phyloP scores from a whole-genome alignment of 345 rosid genomes.

The Geranium rotundifolium region DNA sequence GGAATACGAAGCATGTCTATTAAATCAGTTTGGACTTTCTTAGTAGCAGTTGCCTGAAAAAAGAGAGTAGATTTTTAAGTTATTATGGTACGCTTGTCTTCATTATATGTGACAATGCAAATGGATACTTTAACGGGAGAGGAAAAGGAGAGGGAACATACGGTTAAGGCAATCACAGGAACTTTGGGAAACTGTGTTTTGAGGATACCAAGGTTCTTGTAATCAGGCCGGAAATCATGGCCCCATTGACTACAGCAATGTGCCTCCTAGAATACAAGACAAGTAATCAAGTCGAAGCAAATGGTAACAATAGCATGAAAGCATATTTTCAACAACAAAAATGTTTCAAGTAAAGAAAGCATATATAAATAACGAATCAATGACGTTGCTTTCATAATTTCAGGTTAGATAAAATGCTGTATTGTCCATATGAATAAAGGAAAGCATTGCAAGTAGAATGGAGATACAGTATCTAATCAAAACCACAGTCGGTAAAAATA shows the following conservation, averaged over 20 bases:
- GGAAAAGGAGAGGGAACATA: constrained; percentile 28
- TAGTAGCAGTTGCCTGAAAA: constrained; percentile 91
- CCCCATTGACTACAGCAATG: constrained; percentile 99
- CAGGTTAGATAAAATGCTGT: no score
- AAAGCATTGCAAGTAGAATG: no score
- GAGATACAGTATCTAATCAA: no score
- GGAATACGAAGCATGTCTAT: constrained; percentile 81
- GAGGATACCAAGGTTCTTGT: constrained; percentile 80
- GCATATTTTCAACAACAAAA: no score
- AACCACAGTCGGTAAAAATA: no score
- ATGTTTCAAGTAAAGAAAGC: no score
- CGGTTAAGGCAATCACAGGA: constrained; percentile 85
- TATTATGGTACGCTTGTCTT: neutral
- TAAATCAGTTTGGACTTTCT: constrained; percentile 79
- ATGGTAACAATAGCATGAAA: no score
- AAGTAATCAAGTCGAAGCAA: no score
- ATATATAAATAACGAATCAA: no score
- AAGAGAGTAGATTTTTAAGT: constrained; percentile 1
- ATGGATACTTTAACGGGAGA: constrained; percentile 2
- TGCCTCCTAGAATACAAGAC: constrained; percentile 64
- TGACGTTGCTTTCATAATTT: no score
- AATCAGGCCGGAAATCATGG: constrained; percentile 96
- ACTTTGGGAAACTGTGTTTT: constrained; percentile 88
- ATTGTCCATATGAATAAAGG: no score
- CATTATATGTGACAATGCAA: neutral